phyloP scores from a whole-genome alignment of 306 rosid genomes.

The Senna tora region DNA sequence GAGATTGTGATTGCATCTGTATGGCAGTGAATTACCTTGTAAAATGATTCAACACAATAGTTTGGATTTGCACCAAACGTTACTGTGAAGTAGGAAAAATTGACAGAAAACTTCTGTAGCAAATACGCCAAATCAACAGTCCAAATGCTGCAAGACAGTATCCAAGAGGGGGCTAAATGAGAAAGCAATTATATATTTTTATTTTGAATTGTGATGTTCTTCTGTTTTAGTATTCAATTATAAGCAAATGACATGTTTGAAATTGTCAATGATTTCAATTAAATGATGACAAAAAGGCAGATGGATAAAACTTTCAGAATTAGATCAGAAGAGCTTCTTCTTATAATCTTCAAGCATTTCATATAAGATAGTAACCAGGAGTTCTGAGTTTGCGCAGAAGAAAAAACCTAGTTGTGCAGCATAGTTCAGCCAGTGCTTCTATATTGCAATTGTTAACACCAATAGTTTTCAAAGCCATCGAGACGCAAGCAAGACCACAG shows the following conservation, averaged over 20 bases:
- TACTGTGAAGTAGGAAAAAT: slow-evolving; percentile 87
- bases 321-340: not conserved
- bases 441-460: slow-evolving; percentile 60
- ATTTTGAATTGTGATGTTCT: not conserved
- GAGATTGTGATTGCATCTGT: slow-evolving; percentile 6
- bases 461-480: slow-evolving; percentile 74
- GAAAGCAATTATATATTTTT: slow-evolving; percentile 35
- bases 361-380: slow-evolving; percentile 38
- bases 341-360: slow-evolving; percentile 28
- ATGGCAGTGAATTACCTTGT: slow-evolving; percentile 66
- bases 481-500: slow-evolving; percentile 94
- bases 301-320: not conserved
- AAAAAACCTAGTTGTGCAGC: slow-evolving; percentile 78
- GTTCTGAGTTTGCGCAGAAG: slow-evolving; percentile 30
- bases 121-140: slow-evolving; percentile 93
- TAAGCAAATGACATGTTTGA: slow-evolving; percentile 5
- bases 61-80: slow-evolving; percentile 93
- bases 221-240: slow-evolving; percentile 23
- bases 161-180: slow-evolving; percentile 38
- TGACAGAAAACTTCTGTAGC: slow-evolving; percentile 70
- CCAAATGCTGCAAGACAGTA: slow-evolving; percentile 82
- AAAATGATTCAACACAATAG: slow-evolving; percentile 84
- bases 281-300: not conserved
- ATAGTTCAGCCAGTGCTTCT: slow-evolving; percentile 65
- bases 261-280: slow-evolving; percentile 24